Evolutionary conservation across 306 rosid species (phyloP), one percentile per base, ranked within the genome.

Genomic region (Begonia loranthoides): DNA sequence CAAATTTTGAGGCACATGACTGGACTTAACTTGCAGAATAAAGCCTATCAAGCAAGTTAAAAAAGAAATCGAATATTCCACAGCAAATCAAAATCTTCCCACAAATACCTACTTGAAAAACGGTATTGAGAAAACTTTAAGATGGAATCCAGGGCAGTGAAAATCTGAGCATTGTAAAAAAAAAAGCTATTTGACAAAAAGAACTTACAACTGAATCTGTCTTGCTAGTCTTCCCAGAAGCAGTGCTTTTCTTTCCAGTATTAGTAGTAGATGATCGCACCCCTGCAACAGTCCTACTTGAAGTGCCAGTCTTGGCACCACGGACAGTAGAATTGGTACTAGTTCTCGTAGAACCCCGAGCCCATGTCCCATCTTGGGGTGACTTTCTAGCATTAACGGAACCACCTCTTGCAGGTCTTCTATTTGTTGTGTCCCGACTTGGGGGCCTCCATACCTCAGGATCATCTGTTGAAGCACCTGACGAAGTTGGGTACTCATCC

Each of bases 371-470:
- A 65, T 88, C 97, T 56, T 80, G 84, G 4, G 87, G 71, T 13
- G 94, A 79, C 66, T 77, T 88, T 58, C 95, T 78, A 56, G 14
- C 67, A 59, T 78, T 78, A 45, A 62, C 77, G 65, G 64, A 85
- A 55, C 82, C 80, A 45, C 78, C 52, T 68, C 94, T 79, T 3
- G 68, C 66, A n/a, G 86, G 75, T 55, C 97, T 79, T 73, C 95
- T 69, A 58, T 55, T 56, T 7, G 77, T 11, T 24, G 68, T 63
- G 66, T 88, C 95, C 61, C 87, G 74, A 62, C 87, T 88, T 57
- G 97, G 97, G 16, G 97, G 95, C 63, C 95, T 78, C 97, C 95
- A 88, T 45, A 88, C 95, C 61, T 88, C 95, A 19, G 97, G 95
- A 75, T 88, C 97, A 49, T 84, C 97, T 36, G 81, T 52, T 1